A percentile compares a stretch with the other conserved stretches of the same genome.
Evolutionary conservation across 2,329 filamentous ascomycete species (phyloP).

Genomic region (Cladosporium sp.): DNA sequence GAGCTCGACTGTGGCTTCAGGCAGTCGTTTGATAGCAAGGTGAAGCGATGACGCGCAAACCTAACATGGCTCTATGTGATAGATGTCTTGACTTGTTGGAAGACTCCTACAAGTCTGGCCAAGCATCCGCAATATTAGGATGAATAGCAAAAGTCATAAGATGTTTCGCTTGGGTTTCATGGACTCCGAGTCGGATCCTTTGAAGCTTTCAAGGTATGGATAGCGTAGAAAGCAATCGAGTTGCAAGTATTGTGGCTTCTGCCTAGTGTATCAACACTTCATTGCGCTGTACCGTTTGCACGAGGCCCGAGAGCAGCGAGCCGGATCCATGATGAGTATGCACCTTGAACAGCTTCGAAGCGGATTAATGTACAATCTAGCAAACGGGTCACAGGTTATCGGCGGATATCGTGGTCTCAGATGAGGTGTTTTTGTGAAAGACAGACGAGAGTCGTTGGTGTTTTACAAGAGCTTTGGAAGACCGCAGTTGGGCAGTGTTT

Average conservation of each 20-base stretch:
- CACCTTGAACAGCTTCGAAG: neutral
- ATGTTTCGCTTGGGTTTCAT: neutral
- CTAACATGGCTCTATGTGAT: neutral
- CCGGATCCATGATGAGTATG: neutral
- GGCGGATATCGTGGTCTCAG: neutral
- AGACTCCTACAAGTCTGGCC: neutral
- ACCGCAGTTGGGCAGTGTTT: too few relatives aligned
- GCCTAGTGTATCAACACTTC: neutral
- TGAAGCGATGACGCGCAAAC: neutral
- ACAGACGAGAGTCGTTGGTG: neutral
- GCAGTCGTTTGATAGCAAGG: neutral
- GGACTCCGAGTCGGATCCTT: neutral
- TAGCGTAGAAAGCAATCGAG: neutral
- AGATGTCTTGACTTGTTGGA: neutral
- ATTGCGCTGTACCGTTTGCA: neutral
- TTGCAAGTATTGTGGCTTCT: neutral
- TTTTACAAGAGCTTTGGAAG: neutral
- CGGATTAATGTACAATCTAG: neutral
- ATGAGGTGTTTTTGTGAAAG: too few relatives aligned
- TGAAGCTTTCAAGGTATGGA: neutral
- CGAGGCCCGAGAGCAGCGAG: neutral
- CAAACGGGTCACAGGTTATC: neutral
- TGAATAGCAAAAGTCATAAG: neutral
- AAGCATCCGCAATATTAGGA: neutral
- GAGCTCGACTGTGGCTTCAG: neutral